Evolutionary conservation across 179 eudicot species (phyloP), one percentile per base, ranked within the genome.

Genomic region (Beta lomatogona): DNA sequence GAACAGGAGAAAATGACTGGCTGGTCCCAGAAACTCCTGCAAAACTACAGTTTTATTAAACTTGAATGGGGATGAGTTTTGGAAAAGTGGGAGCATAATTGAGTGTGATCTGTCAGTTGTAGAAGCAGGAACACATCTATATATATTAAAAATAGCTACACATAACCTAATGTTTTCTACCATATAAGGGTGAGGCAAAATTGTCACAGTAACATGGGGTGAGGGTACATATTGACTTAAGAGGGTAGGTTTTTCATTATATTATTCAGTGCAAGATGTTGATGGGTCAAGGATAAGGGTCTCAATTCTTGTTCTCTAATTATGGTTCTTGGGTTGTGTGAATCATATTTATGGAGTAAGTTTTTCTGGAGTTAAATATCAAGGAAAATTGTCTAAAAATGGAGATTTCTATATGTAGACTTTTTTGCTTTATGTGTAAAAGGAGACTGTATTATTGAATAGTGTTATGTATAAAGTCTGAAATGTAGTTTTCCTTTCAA

Each of bases 221-320:
- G 21, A 76, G 69, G 72, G 73, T 71, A 71, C 76, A 77, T 44
- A 48, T 69, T 81, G 76, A 81, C 80, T 77, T 48, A 54, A 50
- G 60, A 66, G 57, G 58, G 71, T 63, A 55, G 77, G 60, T 41
- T 76, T 73, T 82, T 46, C 31, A 81, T 71, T 68, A 69, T 80
- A 76, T 80, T 82, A 85, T 85, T 89, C 91, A 82, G 90, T 80
- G 89, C 82, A 66, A 79, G 88, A 89, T 86, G 90, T 87, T 86
- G 90, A 87, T 84, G 81, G 80, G 85, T 85, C 91, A 88, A 86
- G 53, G 59, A 69, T 70, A 41, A 59, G 75, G 71, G 69, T 72
- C 78, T 81, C 68, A 77, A 85, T 52, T 67, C 79, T 58, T 82
- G 79, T 46, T 73, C 75, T 68, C 77, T 79, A 54, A 71, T 80